A percentile compares a stretch with the other conserved stretches of the same genome.
Conservation (phyloP, 345 rosid species). For the Sonneratia alba region DNA sequence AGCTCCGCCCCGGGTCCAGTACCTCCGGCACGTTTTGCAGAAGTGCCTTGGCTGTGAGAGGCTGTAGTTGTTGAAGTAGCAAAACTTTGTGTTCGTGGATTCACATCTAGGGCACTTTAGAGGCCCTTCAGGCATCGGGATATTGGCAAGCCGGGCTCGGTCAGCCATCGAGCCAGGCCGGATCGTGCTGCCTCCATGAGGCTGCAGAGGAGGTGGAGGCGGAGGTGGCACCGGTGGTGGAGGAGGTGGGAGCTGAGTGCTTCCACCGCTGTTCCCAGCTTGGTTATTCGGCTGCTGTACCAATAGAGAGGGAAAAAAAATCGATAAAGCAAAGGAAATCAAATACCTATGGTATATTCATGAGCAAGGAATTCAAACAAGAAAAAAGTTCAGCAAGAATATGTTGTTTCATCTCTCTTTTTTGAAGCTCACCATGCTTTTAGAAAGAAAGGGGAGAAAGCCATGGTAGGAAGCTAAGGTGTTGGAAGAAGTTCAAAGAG, state of each 20-base stretch:
- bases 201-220: conserved; percentile 27
- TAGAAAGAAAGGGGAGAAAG: not conserved
- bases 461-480: not conserved
- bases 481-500: conserved; percentile 8
- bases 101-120: conserved; percentile 92
- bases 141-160: conserved; percentile 76
- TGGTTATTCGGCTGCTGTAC: conserved; percentile 21
- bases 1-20: conserved; percentile 97
- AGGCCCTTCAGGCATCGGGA: conserved; percentile 70
- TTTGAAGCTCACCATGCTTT: conserved; percentile 3
- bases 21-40: conserved; percentile 91
- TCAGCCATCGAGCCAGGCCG: conserved; percentile 92
- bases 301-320: conserved; percentile 15
- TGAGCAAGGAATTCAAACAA: conserved; percentile 24
- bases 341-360: conserved; percentile 49
- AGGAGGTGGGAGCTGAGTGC: conserved; percentile 27
- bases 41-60: conserved; percentile 97
- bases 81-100: conserved; percentile 86
- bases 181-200: conserved; percentile 56
- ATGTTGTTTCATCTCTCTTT: not conserved
- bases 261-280: conserved; percentile 19
- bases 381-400: conserved; percentile 23
- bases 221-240: conserved; percentile 33
- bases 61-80: conserved; percentile 97
- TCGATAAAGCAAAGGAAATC: conserved; percentile 10